These are phyloP conservation scores for Actinidia arguta DNA, from an alignment of 179 eudicot species.

Conservation along the genomic window DNA sequence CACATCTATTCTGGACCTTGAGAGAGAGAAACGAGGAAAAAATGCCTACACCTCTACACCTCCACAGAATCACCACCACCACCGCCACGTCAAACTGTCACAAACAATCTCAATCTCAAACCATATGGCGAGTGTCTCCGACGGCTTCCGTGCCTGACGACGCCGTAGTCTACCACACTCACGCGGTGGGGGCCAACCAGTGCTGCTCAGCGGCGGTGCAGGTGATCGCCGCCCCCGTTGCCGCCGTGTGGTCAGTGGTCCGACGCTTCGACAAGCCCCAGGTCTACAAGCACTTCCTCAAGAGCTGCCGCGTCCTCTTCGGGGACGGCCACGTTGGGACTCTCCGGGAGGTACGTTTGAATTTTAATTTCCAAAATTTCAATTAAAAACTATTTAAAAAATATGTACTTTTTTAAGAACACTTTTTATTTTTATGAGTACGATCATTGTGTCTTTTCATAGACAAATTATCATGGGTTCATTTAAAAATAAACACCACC, in stretches of 20 bases:
- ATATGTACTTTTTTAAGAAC: no score
- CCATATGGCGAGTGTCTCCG: conserved; percentile 31
- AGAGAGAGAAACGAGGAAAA: background rate
- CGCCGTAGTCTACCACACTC: conserved; percentile 63
- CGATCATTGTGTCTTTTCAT: no score
- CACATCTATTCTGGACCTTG: background rate
- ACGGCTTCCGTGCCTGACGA: conserved; percentile 49
- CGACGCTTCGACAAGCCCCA: conserved; percentile 88
- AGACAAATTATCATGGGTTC: no score
- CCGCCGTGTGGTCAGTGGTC: conserved; percentile 74
- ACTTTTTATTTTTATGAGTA: no score
- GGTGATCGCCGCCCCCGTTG: conserved; percentile 52
- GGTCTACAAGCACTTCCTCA: conserved; percentile 79
- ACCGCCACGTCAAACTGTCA: background rate
- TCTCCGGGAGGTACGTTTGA: conserved; percentile 64
- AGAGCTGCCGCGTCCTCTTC: conserved; percentile 68
- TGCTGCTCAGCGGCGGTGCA: conserved; percentile 72
- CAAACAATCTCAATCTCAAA: conserved; percentile 23
- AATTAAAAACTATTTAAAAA: no score
- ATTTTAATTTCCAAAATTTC: no score
- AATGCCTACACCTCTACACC: conserved; percentile 51
- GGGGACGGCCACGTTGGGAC: conserved; percentile 77
- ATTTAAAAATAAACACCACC: no score
- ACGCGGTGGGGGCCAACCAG: conserved; percentile 54
- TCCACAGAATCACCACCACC: conserved; percentile 36